Evolutionary conservation across 306 rosid species (phyloP).

Genomic region (Crotalaria pallida): DNA sequence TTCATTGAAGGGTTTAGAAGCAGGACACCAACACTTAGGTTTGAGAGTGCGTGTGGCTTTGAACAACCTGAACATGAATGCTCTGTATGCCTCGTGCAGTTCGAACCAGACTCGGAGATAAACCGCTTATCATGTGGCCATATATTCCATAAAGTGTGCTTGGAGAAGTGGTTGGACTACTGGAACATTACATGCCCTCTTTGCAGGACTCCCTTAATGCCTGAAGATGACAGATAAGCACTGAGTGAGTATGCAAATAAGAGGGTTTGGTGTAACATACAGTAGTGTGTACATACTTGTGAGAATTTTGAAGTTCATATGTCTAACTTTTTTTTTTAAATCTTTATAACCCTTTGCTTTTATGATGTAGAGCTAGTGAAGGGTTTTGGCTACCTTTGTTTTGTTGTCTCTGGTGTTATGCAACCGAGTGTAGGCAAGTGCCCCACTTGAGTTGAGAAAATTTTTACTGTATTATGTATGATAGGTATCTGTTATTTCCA

Average conservation of each 20-base stretch:
- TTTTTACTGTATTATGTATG: too few relatives aligned
- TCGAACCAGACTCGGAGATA: conserved; percentile 70
- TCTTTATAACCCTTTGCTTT: conserved; percentile 27
- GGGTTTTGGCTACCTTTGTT: conserved; percentile 14
- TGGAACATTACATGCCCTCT: conserved; percentile 96
- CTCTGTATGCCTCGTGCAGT: conserved; percentile 65
- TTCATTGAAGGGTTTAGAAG: conserved; percentile 58
- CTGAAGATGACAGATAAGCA: conserved; percentile 42
- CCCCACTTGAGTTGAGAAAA: too few relatives aligned
- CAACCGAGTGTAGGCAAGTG: too few relatives aligned
- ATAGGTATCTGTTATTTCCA: too few relatives aligned
- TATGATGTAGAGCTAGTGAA: conserved; percentile 26
- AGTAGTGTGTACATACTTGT: conserved; percentile 53
- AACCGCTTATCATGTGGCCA: conserved; percentile 79
- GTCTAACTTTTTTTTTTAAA: neutral
- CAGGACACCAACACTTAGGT: conserved; percentile 51
- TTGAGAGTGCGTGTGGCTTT: conserved; percentile 35
- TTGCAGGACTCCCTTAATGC: conserved; percentile 79
- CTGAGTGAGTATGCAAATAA: too few relatives aligned
- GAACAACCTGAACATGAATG: conserved; percentile 57
- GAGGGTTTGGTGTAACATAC: conserved; percentile 43
- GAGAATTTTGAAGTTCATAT: conserved; percentile 36
- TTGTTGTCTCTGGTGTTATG: too few relatives aligned
- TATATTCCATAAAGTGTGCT: conserved; percentile 72
- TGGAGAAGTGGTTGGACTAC: conserved; percentile 87